A percentile compares a stretch with the other conserved stretches of the same genome.
Conservation (phyloP, 192 early-diverging fungal species). For the Rhizoclosmatium sp. region DNA sequence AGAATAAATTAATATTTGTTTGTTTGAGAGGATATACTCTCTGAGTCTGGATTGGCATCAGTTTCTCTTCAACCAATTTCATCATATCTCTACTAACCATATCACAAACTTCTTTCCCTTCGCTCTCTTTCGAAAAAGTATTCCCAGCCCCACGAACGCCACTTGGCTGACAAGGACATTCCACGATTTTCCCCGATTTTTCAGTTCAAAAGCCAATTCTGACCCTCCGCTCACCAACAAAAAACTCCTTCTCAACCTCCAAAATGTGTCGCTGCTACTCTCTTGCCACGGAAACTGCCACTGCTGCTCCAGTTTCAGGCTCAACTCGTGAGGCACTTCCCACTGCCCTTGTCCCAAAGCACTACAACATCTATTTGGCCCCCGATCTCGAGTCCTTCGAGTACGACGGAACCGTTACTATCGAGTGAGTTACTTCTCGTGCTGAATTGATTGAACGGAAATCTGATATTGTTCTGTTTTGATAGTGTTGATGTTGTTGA, state of each 20-base stretch:
- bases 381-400: constrained; percentile 73
- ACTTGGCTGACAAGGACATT: no score
- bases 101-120: no score
- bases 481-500: constrained; percentile 38
- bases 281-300: not conserved
- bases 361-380: constrained; percentile 77
- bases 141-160: no score
- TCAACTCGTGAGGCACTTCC: constrained; percentile 68
- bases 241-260: not conserved
- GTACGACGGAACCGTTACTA: constrained; percentile 80
- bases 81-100: no score
- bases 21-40: no score
- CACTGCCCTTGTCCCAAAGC: constrained; percentile 73
- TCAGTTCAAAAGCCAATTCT: not conserved
- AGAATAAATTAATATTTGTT: no score
- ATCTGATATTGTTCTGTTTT: not conserved
- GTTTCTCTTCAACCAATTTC: no score
- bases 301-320: not conserved
- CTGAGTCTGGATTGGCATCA: no score
- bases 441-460: not conserved
- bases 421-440: constrained; percentile 34
- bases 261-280: not conserved
- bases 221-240: not conserved
- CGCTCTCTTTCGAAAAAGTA: no score
- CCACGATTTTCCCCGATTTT: not conserved